Base-by-base conservation (phyloP, 371 early-diverging fungal species). In the Cokeromyces recurvatus region DNA sequence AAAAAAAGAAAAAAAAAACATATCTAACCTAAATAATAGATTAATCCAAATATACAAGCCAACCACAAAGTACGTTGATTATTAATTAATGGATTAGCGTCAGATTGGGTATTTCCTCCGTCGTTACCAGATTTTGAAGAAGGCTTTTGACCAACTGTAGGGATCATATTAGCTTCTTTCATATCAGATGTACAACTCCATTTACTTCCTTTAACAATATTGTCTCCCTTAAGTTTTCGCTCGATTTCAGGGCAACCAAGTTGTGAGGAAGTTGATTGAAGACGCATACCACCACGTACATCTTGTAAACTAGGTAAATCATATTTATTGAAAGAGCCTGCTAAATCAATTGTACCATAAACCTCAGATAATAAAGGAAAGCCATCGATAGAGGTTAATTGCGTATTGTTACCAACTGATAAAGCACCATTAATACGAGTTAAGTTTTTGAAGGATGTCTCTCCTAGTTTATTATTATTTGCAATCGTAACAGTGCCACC, bases 321-420 rank as follows among this genome's bases (percentile, higher is more conserved):
- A 19, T 76, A 65, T 17, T 47, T 61, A 22, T 66, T 51, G 62
- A 82, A 73, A 10, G 51, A 45, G 16, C 80, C 80, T 11, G 77
- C 74, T 32, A 79, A 53, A 40, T 79, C 77, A 22, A 74, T 43
- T 3, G 73, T 71, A 2, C 82, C 82, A 6, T 68, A 64, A 6
- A 82, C 68, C 9, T 68, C 70, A 32, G 48, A 45, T 10, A 79
- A 57, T 25, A 55, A 61, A 3, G 66, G 58, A 54, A 77, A 79
- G 2, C 82, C 82, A 29, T 63, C 64, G 19, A 82, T 62, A 9
- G 55, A 39, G 1, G 43, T 47, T 23, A 82, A 42, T 14, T 69
- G 61, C 2, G 78, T 70, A 47, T 82, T 82, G 62, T 82, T 78
- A 46, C 78, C 79, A 25, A 82, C 65, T 9, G 73, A 64, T 3